Evolutionary conservation across 2,329 filamentous ascomycete genomes (phyloP).

Genomic region (Parafenestella ontariensis): DNA sequence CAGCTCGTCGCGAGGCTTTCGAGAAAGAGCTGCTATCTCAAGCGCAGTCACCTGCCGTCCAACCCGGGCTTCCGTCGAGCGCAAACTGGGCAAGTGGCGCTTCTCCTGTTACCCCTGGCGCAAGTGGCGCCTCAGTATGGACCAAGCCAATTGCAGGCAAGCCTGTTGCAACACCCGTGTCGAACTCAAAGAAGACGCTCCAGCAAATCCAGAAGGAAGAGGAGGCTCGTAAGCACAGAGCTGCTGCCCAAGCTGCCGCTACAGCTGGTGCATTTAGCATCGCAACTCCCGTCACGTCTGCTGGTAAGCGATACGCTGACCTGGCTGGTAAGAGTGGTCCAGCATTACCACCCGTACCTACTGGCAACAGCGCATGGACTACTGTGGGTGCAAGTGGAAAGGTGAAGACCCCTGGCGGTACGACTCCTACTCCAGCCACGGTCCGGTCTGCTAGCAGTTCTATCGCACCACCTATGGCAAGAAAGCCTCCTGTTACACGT

Average conservation of each 20-base stretch:
- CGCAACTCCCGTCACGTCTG: slow-evolving; percentile 51
- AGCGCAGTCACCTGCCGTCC: slow-evolving; percentile 65
- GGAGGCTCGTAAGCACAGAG: slow-evolving; percentile 84
- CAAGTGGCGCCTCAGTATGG: slow-evolving; percentile 63
- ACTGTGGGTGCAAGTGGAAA: slow-evolving; percentile 95
- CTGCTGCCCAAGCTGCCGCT: slow-evolving; percentile 59
- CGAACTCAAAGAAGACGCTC: slow-evolving; percentile 79
- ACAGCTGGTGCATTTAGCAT: slow-evolving; percentile 54
- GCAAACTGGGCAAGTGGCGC: slow-evolving; percentile 83
- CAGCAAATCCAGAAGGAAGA: slow-evolving; percentile 98
- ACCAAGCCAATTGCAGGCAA: slow-evolving; percentile 64
- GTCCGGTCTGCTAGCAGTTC: slow-evolving; percentile 57
- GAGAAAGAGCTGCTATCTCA: slow-evolving; percentile 79
- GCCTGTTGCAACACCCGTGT: slow-evolving; percentile 48
- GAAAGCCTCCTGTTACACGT: slow-evolving; percentile 64
- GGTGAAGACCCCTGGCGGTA: slow-evolving; percentile 74
- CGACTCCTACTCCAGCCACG: slow-evolving; percentile 58
- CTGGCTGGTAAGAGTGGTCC: slow-evolving; percentile 79
- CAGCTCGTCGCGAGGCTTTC: slow-evolving; percentile 75
- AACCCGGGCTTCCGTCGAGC: slow-evolving; percentile 81
- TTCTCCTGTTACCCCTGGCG: slow-evolving; percentile 70
- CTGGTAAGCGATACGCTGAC: slow-evolving; percentile 91
- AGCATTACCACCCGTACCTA: slow-evolving; percentile 51
- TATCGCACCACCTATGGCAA: slow-evolving; percentile 50
- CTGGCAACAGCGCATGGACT: slow-evolving; percentile 75